phyloP scores from a whole-genome alignment of 371 early-diverging fungal species.

The Zancudomyces culisetae region DNA sequence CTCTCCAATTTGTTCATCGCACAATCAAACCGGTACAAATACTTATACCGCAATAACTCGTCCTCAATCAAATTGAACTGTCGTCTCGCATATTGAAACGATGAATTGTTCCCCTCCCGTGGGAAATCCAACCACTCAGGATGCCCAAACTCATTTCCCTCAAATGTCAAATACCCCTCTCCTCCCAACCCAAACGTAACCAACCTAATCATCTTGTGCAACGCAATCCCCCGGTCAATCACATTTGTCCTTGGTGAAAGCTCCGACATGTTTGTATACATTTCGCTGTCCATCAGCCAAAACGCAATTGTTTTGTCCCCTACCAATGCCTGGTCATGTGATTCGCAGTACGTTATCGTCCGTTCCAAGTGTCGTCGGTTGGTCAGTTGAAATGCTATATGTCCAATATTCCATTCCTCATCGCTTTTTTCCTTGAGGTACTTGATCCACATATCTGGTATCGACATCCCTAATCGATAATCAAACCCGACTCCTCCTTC shows the following conservation, averaged over 20 bases:
- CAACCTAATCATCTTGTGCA: conserved; percentile 90
- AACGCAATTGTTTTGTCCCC: conserved; percentile 95
- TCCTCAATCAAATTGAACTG: conserved; percentile 87
- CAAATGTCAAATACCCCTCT: conserved; percentile 88
- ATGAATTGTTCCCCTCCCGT: conserved; percentile 72
- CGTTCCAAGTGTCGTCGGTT: conserved; percentile 79
- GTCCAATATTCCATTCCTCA: conserved; percentile 83
- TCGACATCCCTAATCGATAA: conserved; percentile 91
- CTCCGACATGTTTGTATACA: conserved; percentile 88
- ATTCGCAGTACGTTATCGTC: conserved; percentile 82
- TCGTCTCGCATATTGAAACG: conserved; percentile 84
- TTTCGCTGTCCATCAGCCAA: conserved; percentile 97
- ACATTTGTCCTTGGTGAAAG: conserved; percentile 58
- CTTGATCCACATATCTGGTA: conserved; percentile 98
- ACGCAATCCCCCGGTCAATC: conserved; percentile 80
- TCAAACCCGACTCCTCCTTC: conserved; percentile 95
- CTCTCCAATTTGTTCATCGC: conserved; percentile 62
- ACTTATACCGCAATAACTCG: conserved; percentile 67
- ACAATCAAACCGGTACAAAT: conserved; percentile 70
- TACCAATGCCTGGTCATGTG: conserved; percentile 92
- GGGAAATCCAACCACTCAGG: conserved; percentile 98
- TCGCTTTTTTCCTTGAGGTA: conserved; percentile 71
- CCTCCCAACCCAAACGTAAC: conserved; percentile 79
- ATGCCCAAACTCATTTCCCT: conserved; percentile 95
- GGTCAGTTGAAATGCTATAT: conserved; percentile 65